Evolutionary conservation across 2,329 filamentous ascomycete genomes (phyloP), one percentile per base, ranked within the genome.

Genomic region (Penicillium griseofulvum): DNA sequence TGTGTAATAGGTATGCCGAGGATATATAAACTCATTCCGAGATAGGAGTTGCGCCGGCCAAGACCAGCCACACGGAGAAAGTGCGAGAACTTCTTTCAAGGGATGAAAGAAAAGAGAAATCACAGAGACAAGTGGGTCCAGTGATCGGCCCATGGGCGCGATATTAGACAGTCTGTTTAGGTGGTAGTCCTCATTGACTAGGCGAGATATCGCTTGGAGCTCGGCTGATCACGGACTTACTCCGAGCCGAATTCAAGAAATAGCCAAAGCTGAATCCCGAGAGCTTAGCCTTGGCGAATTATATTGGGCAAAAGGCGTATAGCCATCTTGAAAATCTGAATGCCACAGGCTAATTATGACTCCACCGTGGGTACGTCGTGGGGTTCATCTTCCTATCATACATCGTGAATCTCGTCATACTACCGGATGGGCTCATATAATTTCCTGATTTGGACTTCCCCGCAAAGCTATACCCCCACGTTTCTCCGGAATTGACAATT

Each of bases 391-490:
- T 17, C 52, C 39, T 33, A 49, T 51, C 19, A 39, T 8, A 19
- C 11, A 29, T 22, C n/a, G 17, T 14, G 14, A 36, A 24, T 16
- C 5, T 17, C 14, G 39, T 54, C 52, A 54, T 45, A 36, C 17
- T 26, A 34, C 16, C 10, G 11, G 24, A 19, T 47, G 10, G 4
- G 0, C 52, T 44, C 3, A 8, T 43, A n/a, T 5, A 19, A 31
- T 26, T 22, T 51, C 52, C 47, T 28, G 22, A 38, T 45, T 50
- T 4, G 28, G 36, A 14, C 3, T 51, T 54, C 52, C 52, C 52
- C 52, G 52, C 39, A 54, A 54, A 54, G 10, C 22, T 34, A 54
- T 29, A 17, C 38, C 49, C 58, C 45, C 59, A 45, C 45, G 55
- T 45, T 55, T 49, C 39, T 45, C 46, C 45, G 22, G 19, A 17